phyloP scores from a whole-genome alignment of 2,329 filamentous ascomycete species.

The Stachybotrys echinatus region DNA sequence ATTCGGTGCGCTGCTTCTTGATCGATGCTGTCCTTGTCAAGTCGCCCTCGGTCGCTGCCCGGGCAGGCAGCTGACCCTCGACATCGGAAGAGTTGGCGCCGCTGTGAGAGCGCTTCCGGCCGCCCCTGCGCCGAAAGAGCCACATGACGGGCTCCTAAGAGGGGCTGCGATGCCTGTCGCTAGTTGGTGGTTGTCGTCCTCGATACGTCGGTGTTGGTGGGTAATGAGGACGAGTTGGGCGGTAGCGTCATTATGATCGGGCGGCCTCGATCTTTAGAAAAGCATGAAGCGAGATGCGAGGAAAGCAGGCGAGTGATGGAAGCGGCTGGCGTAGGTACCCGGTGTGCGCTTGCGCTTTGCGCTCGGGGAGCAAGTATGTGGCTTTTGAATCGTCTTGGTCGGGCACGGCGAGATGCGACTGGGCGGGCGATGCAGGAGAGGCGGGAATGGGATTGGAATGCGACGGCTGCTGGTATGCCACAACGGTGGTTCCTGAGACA shows the following conservation, averaged over 20 bases:
- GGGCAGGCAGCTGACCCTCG: constrained; percentile 35
- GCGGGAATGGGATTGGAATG: no score
- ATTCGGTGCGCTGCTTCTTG: constrained; percentile 39
- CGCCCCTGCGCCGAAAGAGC: constrained; percentile 74
- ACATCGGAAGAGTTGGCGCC: constrained; percentile 50
- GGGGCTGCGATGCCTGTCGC: constrained; percentile 11
- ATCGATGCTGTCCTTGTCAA: constrained; percentile 17
- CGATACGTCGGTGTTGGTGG: constrained; percentile 14
- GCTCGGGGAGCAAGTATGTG: neutral
- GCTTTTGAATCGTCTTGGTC: neutral
- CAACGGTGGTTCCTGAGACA: no score
- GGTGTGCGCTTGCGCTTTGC: neutral
- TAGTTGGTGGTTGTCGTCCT: constrained; percentile 16
- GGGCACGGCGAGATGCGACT: neutral
- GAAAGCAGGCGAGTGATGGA: neutral
- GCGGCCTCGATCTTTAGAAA: neutral
- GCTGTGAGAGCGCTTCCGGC: constrained; percentile 52
- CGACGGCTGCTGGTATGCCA: no score
- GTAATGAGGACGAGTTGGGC: constrained; percentile 17
- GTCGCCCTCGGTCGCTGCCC: constrained; percentile 26
- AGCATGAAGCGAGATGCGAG: neutral
- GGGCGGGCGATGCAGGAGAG: no score
- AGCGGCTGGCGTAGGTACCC: neutral
- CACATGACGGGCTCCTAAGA: constrained; percentile 64
- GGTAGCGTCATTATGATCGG: constrained; percentile 21